phyloP scores from a whole-genome alignment of 1,284 basidiomycete genomes.

The Vanrija sp. region DNA sequence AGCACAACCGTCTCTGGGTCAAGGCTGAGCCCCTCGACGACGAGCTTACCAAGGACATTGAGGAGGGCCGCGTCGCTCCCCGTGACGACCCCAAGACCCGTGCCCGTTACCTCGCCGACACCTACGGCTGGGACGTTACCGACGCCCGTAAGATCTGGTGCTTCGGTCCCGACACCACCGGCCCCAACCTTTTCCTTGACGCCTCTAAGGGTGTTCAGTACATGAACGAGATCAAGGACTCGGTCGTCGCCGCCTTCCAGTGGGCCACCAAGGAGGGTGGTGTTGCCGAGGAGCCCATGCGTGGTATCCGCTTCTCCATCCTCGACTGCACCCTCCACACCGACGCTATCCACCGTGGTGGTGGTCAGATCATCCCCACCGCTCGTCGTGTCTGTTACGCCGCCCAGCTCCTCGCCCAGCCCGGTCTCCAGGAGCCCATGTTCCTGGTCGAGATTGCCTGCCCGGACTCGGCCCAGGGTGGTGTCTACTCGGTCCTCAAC shows the following conservation, averaged over 20 bases:
- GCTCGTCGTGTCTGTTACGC: slow-evolving; percentile 97
- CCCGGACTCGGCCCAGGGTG: slow-evolving; percentile 95
- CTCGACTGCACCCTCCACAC: slow-evolving; percentile 22
- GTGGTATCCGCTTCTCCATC: slow-evolving; percentile 76
- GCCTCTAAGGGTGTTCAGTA: slow-evolving; percentile 99
- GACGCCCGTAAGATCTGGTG: slow-evolving; percentile 99
- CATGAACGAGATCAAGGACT: slow-evolving; percentile 99
- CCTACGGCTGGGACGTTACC: slow-evolving; percentile 97
- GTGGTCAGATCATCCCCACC: slow-evolving; percentile 98
- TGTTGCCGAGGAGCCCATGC: slow-evolving; percentile 95
- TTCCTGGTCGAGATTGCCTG: slow-evolving; percentile 99
- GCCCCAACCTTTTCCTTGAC: slow-evolving; percentile 95
- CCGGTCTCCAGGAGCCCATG: slow-evolving; percentile 92
- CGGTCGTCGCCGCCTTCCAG: slow-evolving; percentile 98
- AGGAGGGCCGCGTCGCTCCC: slow-evolving; percentile 76
- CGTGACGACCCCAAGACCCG: slow-evolving; percentile 98
- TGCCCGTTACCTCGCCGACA: slow-evolving; percentile 93
- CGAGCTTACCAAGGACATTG: slow-evolving; percentile 90
- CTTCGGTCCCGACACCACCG: slow-evolving; percentile 98
- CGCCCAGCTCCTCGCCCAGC: slow-evolving; percentile 84
- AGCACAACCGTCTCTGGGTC: slow-evolving; percentile 98
- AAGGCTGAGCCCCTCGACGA: slow-evolving; percentile 92
- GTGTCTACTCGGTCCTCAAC: slow-evolving; percentile 94
- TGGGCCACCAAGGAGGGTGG: slow-evolving; percentile 99
- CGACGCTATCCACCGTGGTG: slow-evolving; percentile 99